Percentiles rank a stretch among this genome's conserved stretches.
These are phyloP conservation scores for Colletotrichum chrysophilum DNA, from an alignment of 2,329 filamentous ascomycete genomes.

Conservation along the genomic window DNA sequence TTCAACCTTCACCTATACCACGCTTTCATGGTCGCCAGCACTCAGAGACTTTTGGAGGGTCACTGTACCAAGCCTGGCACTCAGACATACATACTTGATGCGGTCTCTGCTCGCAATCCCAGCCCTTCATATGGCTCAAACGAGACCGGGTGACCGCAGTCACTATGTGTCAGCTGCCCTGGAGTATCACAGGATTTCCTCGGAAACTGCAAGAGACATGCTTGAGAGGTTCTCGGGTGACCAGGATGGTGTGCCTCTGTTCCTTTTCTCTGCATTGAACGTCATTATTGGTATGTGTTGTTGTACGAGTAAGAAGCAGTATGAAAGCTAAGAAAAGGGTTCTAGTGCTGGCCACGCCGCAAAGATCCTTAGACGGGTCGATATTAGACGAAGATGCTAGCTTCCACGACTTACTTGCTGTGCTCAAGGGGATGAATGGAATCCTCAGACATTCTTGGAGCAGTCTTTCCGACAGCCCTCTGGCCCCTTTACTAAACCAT, in stretches of 20 bases:
- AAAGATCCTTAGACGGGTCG: neutral
- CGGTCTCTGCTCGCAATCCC: neutral
- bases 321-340: neutral
- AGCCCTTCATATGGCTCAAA: neutral
- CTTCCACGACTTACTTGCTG: neutral
- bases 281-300: neutral
- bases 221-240: neutral
- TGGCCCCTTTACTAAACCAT: neutral
- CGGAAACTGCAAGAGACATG: neutral
- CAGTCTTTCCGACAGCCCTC: neutral
- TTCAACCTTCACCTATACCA: neutral
- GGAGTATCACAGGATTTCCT: neutral
- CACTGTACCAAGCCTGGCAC: neutral
- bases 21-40: neutral
- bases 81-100: slow-evolving; percentile 3
- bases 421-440: neutral
- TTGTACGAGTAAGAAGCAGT: no score
- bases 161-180: neutral
- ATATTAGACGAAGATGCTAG: neutral
- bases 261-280: slow-evolving; percentile 1
- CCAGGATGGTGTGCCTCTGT: neutral
- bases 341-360: neutral
- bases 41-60: slow-evolving; percentile 7
- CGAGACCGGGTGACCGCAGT: neutral
- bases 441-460: neutral